phyloP scores from a whole-genome alignment of 2,329 filamentous ascomycete species.

The Fusarium sambucinum region DNA sequence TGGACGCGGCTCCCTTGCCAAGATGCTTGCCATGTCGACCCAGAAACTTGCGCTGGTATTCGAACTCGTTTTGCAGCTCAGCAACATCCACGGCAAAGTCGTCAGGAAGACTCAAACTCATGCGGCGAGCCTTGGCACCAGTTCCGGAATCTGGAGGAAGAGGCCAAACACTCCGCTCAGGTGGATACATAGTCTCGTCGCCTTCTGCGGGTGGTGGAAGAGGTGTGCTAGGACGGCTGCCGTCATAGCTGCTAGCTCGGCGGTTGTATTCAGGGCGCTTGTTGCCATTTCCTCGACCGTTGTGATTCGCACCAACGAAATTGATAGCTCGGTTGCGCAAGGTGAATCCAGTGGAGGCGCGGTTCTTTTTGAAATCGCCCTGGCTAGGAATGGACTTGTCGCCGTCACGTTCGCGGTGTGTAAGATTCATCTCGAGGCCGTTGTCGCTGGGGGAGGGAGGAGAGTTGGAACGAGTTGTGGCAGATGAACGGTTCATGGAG shows the following conservation, averaged over 20 bases:
- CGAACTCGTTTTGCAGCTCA: conserved; percentile 76
- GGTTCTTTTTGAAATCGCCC: conserved; percentile 64
- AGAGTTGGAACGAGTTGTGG: conserved; percentile 61
- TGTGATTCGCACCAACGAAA: conserved; percentile 54
- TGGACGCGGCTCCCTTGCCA: conserved; percentile 85
- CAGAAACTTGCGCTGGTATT: conserved; percentile 76
- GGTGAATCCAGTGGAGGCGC: conserved; percentile 64
- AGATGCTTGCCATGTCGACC: conserved; percentile 80
- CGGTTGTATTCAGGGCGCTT: conserved; percentile 45
- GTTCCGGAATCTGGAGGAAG: conserved; percentile 76
- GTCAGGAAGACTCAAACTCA: conserved; percentile 80
- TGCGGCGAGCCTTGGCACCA: conserved; percentile 81
- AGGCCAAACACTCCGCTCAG: conserved; percentile 66
- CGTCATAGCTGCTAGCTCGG: conserved; percentile 65
- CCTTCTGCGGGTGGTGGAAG: conserved; percentile 31
- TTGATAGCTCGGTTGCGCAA: conserved; percentile 63
- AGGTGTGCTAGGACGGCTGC: conserved; percentile 48
- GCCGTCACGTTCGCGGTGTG: conserved; percentile 40
- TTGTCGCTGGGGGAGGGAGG: conserved; percentile 63
- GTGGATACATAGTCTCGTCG: conserved; percentile 50
- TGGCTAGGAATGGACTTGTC: conserved; percentile 56
- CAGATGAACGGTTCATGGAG: conserved; percentile 61
- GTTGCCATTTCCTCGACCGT: conserved; percentile 34
- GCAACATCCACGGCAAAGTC: conserved; percentile 79
- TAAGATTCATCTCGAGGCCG: conserved; percentile 57